Evolutionary conservation across 768 basidiomycete species (phyloP).

Genomic region (Rhizopogon vinicolor): DNA sequence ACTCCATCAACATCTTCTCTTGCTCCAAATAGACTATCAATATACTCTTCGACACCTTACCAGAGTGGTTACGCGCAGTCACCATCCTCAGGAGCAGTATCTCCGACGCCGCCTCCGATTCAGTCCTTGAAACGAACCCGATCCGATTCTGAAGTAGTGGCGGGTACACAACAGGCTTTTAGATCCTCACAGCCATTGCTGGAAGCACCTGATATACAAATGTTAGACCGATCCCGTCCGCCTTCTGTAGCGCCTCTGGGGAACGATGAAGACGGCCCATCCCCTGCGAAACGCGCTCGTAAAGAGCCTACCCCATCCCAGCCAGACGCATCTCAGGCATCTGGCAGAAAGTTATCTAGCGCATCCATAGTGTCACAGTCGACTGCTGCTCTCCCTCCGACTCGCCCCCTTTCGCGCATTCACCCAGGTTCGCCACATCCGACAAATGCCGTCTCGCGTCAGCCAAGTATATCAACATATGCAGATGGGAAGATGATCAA

Average conservation of each 20-base stretch:
- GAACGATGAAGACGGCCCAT: slow-evolving; percentile 60
- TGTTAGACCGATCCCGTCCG: slow-evolving; percentile 44
- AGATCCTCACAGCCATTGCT: slow-evolving; percentile 21
- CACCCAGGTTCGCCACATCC: slow-evolving; percentile 30
- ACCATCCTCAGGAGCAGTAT: slow-evolving; percentile 30
- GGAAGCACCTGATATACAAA: slow-evolving; percentile 41
- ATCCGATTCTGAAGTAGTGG: slow-evolving; percentile 57
- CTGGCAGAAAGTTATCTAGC: slow-evolving; percentile 5
- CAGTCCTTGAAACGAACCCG: slow-evolving; percentile 56
- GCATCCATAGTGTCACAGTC: slow-evolving; percentile 12
- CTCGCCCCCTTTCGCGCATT: slow-evolving; percentile 28
- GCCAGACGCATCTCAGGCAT: slow-evolving; percentile 24
- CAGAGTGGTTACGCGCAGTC: slow-evolving; percentile 44
- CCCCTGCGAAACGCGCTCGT: slow-evolving; percentile 69
- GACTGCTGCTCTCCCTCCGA: slow-evolving; percentile 8
- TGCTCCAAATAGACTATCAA: slow-evolving; percentile 37
- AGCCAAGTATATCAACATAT: slow-evolving; percentile 34
- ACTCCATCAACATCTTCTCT: slow-evolving; percentile 75
- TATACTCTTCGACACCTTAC: slow-evolving; percentile 52
- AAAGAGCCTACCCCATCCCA: slow-evolving; percentile 41
- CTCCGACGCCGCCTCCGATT: slow-evolving; percentile 48
- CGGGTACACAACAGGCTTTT: slow-evolving; percentile 11
- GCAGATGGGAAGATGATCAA: slow-evolving; percentile 41
- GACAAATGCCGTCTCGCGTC: slow-evolving; percentile 44
- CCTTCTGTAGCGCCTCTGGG: slow-evolving; percentile 43